These are phyloP conservation scores for Wickerhamomyces chambardii DNA, from an alignment of 805 yeast species.

Conservation along the genomic window DNA sequence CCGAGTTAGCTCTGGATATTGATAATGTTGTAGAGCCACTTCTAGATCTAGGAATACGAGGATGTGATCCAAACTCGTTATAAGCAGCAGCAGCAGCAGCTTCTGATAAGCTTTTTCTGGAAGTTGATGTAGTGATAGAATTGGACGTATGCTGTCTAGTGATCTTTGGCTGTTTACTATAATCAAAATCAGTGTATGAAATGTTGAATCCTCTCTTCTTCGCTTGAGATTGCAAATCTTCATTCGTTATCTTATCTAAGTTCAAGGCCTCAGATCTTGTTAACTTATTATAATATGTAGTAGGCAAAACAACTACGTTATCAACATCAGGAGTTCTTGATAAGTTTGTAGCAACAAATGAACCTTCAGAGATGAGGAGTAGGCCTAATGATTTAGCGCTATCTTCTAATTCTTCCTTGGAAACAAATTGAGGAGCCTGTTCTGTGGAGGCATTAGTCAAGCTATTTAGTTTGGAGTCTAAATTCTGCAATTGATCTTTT, in stretches of 20 bases:
- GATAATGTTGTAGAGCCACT: slow-evolving; percentile 9
- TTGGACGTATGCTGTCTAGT: slow-evolving; percentile 13
- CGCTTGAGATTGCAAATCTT: slow-evolving; percentile 34
- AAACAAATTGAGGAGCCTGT: slow-evolving; percentile 1
- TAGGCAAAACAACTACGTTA: slow-evolving; percentile 56
- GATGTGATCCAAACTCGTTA: slow-evolving; percentile 15
- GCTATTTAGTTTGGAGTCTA: no score
- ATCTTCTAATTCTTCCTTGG: slow-evolving; percentile 20
- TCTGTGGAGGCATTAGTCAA: no score
- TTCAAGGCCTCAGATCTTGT: slow-evolving; percentile 33
- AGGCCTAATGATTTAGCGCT: slow-evolving; percentile 38
- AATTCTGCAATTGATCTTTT: no score
- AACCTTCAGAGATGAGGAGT: slow-evolving; percentile 47
- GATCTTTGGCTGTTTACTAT: slow-evolving; percentile 5
- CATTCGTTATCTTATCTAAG: slow-evolving; percentile 36
- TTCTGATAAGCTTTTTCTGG: slow-evolving; percentile 19
- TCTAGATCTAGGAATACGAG: slow-evolving; percentile 9
- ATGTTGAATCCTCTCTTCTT: slow-evolving; percentile 38
- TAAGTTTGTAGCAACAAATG: slow-evolving; percentile 56
- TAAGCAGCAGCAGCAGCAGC: slow-evolving; percentile 20
- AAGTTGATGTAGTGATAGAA: slow-evolving; percentile 13
- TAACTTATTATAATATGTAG: slow-evolving; percentile 52
- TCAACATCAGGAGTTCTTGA: slow-evolving; percentile 43
- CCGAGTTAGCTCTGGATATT: slow-evolving; percentile 8
- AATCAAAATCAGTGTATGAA: slow-evolving; percentile 11